Conservation (phyloP, 768 basidiomycete genomes). For the Rhizopogon vesiculosus region DNA sequence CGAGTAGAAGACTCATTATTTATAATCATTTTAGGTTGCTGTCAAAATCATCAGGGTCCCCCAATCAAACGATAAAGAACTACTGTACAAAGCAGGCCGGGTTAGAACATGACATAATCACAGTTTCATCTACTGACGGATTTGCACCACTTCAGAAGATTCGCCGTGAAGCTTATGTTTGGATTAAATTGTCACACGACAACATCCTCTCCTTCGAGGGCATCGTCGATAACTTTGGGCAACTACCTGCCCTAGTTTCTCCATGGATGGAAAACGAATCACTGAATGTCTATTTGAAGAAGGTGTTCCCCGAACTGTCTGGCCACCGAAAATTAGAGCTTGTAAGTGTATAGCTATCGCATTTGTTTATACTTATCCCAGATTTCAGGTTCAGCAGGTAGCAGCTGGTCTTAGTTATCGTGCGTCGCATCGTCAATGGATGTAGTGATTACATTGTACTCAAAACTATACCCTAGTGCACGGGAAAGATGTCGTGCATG, state of each 20-base stretch:
- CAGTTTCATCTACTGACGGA: background rate
- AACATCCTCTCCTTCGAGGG: conserved; percentile 29
- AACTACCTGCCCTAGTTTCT: conserved; percentile 15
- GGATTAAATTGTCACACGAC: conserved; percentile 22
- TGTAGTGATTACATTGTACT: too few relatives aligned
- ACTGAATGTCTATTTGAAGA: conserved; percentile 22
- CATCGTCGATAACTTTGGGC: conserved; percentile 7
- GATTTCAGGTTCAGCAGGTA: conserved; percentile 2
- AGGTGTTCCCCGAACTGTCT: conserved; percentile 2
- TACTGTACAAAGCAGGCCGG: background rate
- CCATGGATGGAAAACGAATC: conserved; percentile 26
- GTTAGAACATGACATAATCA: background rate
- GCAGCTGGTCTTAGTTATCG: conserved; percentile 17
- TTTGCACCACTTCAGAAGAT: conserved; percentile 17
- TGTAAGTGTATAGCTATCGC: conserved; percentile 6
- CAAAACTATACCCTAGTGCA: background rate
- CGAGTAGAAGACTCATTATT: background rate
- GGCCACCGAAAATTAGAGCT: conserved; percentile 4
- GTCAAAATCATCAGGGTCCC: conserved; percentile 4
- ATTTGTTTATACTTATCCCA: background rate
- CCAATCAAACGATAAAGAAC: background rate
- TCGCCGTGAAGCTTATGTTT: conserved; percentile 25
- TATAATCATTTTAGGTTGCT: conserved; percentile 1
- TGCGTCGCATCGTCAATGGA: background rate
- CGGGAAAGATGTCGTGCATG: background rate